Evolutionary conservation across 257 asterid species (phyloP).

Genomic region (Cruciata laevipes): DNA sequence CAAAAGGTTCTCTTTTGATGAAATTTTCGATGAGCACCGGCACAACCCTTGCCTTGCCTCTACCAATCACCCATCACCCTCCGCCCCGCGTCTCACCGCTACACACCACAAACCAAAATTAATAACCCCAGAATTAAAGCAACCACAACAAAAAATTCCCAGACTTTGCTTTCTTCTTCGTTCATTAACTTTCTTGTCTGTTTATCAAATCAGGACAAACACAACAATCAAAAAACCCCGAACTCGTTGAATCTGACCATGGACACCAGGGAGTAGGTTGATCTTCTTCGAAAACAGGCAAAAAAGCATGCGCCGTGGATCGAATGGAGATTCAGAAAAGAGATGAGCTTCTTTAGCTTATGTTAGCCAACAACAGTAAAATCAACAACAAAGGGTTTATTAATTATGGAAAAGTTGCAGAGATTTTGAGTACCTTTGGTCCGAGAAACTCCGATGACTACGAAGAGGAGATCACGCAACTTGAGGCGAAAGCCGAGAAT

Average conservation of each 20-base stretch:
- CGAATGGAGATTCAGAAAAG: conserved; percentile 35
- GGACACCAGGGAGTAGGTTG: conserved; percentile 76
- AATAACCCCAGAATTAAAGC: no score
- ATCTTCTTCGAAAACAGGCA: conserved; percentile 71
- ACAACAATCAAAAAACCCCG: conserved; percentile 30
- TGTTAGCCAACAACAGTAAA: conserved; percentile 28
- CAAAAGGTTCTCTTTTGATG: no score
- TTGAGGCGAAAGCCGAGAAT: conserved; percentile 55
- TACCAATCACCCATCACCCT: no score
- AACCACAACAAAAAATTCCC: no score
- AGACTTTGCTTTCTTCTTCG: conserved; percentile 31
- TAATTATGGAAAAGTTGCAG: conserved; percentile 32
- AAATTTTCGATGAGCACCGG: no score
- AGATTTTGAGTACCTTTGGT: conserved; percentile 44
- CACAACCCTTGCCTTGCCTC: no score
- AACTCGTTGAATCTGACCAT: conserved; percentile 52
- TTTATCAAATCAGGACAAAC: conserved; percentile 36
- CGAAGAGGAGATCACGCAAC: conserved; percentile 61
- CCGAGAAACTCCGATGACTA: conserved; percentile 32
- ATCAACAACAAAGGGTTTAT: conserved; percentile 29
- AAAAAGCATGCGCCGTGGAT: conserved; percentile 45
- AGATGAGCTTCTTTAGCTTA: conserved; percentile 49
- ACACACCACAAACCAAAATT: no score
- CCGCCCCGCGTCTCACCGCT: no score
- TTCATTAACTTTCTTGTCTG: conserved; percentile 23